Evolutionary conservation across 2,329 filamentous ascomycete genomes (phyloP), one percentile per base, ranked within the genome.

Genomic region (Calonectria hawksworthii): DNA sequence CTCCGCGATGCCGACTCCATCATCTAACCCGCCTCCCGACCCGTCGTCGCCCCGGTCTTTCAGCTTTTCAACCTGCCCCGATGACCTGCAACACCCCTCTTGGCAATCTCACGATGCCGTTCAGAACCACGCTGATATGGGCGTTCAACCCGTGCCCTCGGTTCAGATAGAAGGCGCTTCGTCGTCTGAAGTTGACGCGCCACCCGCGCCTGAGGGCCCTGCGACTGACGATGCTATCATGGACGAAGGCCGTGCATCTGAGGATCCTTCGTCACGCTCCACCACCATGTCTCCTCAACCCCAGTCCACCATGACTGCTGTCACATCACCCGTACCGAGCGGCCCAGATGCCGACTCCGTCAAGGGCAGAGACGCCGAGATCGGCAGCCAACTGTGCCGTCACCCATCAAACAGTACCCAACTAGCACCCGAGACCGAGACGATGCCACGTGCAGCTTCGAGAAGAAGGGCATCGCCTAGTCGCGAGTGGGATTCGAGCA

Each of bases 1-100:
- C 74, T 59, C 66, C 72, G 86, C 72, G 76, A 89, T 89, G 87
- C 87, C 87, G 75, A 88, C 87, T 30, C 87, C 87, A 72, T 88
- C 87, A 21, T 84, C 86, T 68, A 86, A 86, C 78, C 84, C 83
- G 74, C 84, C 84, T 61, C 82, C 85, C 56, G 83, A 85, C 75
- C 83, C 83, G 38, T 80, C 83, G 50, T 85, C 85, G 59, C 83
- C 85, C 56, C 83, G 82, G 72, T 83, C 84, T 6, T 83, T 85
- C 72, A 81, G 80, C 70, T 86, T 87, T 77, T 86, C 85, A 59
- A 86, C 86, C 77, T 88, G 87, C 72, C 87, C 87, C 73, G 87
- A 88, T 72, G 86, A 88, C 32, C 80, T 84, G 18, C 84, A 81
- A 65, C 82, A 80, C 64, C 78, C 78, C 41, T 36, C 75, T 36